A percentile compares a stretch with the other conserved stretches of the same genome.
Evolutionary conservation across 2,329 filamentous ascomycete genomes (phyloP).

Genomic region (Juglanconis sp.): DNA sequence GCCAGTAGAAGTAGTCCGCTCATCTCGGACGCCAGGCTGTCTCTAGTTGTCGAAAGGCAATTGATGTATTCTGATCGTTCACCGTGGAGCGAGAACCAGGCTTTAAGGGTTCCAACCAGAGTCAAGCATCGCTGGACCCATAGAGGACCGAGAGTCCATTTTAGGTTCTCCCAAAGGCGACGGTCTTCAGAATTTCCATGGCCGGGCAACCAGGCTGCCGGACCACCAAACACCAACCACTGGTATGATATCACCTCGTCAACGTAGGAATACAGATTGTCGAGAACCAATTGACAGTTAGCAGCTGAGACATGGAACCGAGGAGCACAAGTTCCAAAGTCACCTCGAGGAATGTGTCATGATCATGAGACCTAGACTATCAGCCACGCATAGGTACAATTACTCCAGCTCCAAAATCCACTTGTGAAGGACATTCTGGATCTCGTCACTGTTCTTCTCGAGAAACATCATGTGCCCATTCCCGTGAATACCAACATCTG

Average conservation of each 20-base stretch:
- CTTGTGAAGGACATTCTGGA: slow-evolving; percentile 18
- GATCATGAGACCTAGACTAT: neutral
- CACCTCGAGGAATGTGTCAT: neutral
- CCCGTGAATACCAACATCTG: slow-evolving; percentile 36
- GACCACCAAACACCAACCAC: neutral
- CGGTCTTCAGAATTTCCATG: too few relatives aligned
- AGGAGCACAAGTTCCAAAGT: neutral
- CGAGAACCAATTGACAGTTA: neutral
- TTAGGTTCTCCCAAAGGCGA: too few relatives aligned
- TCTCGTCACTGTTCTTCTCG: slow-evolving; percentile 43
- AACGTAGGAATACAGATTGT: neutral
- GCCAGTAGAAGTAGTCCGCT: slow-evolving; percentile 5
- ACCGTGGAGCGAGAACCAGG: too few relatives aligned
- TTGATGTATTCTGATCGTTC: too few relatives aligned
- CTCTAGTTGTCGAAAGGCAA: too few relatives aligned
- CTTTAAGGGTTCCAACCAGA: too few relatives aligned
- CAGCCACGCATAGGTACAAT: neutral
- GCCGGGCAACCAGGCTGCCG: too few relatives aligned
- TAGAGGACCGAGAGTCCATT: too few relatives aligned
- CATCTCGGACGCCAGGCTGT: neutral
- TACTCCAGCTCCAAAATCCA: neutral
- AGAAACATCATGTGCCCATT: slow-evolving; percentile 48
- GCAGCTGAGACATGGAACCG: neutral
- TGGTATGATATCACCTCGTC: neutral
- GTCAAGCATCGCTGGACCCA: too few relatives aligned